These are phyloP conservation scores for Ustilago vetiveriae DNA, from an alignment of 1,284 basidiomycete species.

Conservation along the genomic window DNA sequence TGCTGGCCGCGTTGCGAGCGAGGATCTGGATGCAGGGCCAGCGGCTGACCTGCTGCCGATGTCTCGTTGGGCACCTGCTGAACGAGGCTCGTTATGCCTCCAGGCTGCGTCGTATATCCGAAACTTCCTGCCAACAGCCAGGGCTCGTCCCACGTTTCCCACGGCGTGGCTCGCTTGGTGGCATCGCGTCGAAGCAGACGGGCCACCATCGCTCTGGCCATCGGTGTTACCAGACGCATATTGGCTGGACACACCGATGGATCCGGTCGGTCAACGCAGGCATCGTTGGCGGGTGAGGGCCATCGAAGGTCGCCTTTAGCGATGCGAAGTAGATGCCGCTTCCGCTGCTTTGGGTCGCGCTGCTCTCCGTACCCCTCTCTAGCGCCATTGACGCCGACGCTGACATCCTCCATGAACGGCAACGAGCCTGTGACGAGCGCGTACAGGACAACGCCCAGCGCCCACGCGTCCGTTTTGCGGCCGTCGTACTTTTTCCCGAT, in stretches of 20 bases:
- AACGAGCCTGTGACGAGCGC: conserved; percentile 75
- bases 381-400: conserved; percentile 32
- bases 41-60: conserved; percentile 38
- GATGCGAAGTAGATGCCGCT: conserved; percentile 62
- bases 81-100: neutral
- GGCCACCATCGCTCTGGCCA: conserved; percentile 55
- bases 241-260: conserved; percentile 23
- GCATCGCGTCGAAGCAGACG: conserved; percentile 61
- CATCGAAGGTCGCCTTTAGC: conserved; percentile 66
- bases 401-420: conserved; percentile 68
- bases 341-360: conserved; percentile 52
- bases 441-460: conserved; percentile 83
- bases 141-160: conserved; percentile 63
- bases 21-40: conserved; percentile 55
- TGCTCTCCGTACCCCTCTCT: conserved; percentile 44
- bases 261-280: conserved; percentile 28
- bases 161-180: conserved; percentile 51
- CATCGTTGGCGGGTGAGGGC: conserved; percentile 67
- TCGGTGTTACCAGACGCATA: conserved; percentile 59
- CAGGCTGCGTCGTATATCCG: conserved; percentile 8
- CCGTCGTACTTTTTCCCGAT: conserved; percentile 82
- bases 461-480: conserved; percentile 87
- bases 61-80: conserved; percentile 44
- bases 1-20: conserved; percentile 41
- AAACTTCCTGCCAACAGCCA: conserved; percentile 64